phyloP scores from a whole-genome alignment of 345 rosid genomes.

The Euphorbia peplus region DNA sequence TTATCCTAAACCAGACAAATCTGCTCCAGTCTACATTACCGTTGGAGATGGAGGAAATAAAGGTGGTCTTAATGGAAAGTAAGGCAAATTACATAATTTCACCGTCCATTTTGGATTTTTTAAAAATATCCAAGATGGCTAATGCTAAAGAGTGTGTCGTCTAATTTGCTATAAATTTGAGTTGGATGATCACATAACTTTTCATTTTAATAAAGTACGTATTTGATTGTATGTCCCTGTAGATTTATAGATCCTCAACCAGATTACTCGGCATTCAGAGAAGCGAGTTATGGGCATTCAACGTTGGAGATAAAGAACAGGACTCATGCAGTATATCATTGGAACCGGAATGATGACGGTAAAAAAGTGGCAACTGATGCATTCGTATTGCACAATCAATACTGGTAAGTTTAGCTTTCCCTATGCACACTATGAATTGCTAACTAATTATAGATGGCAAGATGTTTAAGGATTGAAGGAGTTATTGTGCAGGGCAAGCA shows the following conservation, averaged over 20 bases:
- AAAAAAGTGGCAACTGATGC: conserved; percentile 66
- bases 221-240: conserved; percentile 10
- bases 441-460: background rate
- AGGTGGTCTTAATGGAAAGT: conserved; percentile 86
- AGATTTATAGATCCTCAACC: conserved; percentile 91
- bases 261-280: conserved; percentile 87
- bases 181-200: background rate
- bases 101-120: background rate
- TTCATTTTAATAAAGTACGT: background rate
- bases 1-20: conserved; percentile 65
- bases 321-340: conserved; percentile 83
- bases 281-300: conserved; percentile 94
- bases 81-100: conserved; percentile 20
- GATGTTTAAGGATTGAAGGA: background rate
- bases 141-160: background rate
- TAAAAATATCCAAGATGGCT: background rate
- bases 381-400: conserved; percentile 59
- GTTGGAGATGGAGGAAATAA: conserved; percentile 98
- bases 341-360: conserved; percentile 94
- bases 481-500: conserved; percentile 50
- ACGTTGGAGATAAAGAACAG: conserved; percentile 78
- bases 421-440: background rate
- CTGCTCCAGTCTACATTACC: conserved; percentile 83
- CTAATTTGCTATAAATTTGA: background rate
- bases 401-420: conserved; percentile 46